Evolutionary conservation across 176 grass and related monocot species (phyloP).

Genomic region (Juncus effusus): DNA sequence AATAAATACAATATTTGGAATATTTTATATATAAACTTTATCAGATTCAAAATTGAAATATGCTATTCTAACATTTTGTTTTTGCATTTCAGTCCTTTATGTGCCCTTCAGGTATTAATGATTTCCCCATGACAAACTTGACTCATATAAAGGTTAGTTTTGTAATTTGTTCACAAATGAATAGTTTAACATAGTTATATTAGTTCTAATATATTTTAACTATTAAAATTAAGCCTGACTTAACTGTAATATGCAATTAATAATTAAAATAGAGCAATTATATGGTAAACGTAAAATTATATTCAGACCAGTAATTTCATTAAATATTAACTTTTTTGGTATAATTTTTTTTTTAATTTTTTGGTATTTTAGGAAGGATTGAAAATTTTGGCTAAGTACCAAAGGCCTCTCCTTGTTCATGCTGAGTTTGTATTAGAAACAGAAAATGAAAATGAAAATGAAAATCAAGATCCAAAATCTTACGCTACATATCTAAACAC

Average conservation of each 20-base stretch:
- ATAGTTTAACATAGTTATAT: no score
- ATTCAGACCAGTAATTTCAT: not conserved
- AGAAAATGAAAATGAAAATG: conserved; percentile 29
- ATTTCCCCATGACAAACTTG: conserved; percentile 98
- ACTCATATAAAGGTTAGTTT: conserved; percentile 80
- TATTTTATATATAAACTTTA: not conserved
- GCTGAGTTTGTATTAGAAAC: conserved; percentile 62
- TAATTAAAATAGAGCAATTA: no score
- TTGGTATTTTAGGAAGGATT: conserved; percentile 54
- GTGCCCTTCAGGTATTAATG: conserved; percentile 88
- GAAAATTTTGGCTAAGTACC: conserved; percentile 80
- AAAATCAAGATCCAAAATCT: conserved; percentile 46
- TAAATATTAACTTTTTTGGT: conserved; percentile 16
- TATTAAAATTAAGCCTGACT: no score
- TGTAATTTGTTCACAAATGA: not conserved
- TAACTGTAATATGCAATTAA: no score
- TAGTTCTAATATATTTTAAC: not conserved
- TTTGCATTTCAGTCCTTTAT: conserved; percentile 79
- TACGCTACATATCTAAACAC: conserved; percentile 76
- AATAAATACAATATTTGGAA: no score
- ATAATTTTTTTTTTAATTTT: conserved; percentile 1
- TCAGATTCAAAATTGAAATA: not conserved
- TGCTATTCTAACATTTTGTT: conserved; percentile 5
- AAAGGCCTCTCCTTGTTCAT: conserved; percentile 87
- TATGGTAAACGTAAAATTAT: no score